These are phyloP conservation scores for Pythium biforme DNA, from an alignment of 352 stramenopile species.

Conservation along the genomic window DNA sequence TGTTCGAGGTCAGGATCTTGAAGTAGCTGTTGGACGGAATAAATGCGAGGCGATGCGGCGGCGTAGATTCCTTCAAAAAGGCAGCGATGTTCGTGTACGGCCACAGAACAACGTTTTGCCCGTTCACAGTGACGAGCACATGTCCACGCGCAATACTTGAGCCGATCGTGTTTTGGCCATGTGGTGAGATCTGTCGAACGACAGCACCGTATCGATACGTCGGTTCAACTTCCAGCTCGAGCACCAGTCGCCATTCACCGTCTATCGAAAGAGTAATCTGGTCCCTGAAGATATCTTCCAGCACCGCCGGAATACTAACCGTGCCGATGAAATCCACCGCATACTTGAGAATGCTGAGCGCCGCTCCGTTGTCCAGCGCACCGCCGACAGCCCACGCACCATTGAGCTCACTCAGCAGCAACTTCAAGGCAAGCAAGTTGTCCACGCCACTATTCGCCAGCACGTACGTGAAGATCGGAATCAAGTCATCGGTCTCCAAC, in stretches of 20 bases:
- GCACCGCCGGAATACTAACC: conserved; percentile 80
- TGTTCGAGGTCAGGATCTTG: conserved; percentile 86
- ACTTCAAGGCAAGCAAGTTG: conserved; percentile 80
- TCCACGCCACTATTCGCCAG: conserved; percentile 83
- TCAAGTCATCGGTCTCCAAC: conserved; percentile 83
- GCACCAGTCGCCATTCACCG: conserved; percentile 72
- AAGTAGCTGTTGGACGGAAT: conserved; percentile 86
- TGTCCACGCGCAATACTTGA: conserved; percentile 71
- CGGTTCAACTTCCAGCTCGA: conserved; percentile 81
- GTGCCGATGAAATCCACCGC: conserved; percentile 85
- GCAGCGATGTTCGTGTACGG: conserved; percentile 70
- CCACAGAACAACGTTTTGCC: conserved; percentile 86
- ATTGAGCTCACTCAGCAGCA: conserved; percentile 72
- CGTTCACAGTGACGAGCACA: conserved; percentile 84
- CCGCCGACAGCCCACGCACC: conserved; percentile 62
- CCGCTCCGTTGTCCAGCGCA: conserved; percentile 59
- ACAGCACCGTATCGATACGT: conserved; percentile 85
- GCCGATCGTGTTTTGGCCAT: conserved; percentile 71
- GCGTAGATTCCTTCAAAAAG: conserved; percentile 61
- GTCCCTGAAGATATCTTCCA: conserved; percentile 90
- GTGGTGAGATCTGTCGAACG: conserved; percentile 71
- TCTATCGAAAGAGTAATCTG: conserved; percentile 89
- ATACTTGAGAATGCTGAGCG: conserved; percentile 73
- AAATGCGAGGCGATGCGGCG: conserved; percentile 78
- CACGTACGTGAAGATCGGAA: conserved; percentile 90